Percentiles rank a stretch among this genome's conserved stretches.
phyloP scores from a whole-genome alignment of 192 early-diverging fungal species.

The Rhizoclosmatium globosum region DNA sequence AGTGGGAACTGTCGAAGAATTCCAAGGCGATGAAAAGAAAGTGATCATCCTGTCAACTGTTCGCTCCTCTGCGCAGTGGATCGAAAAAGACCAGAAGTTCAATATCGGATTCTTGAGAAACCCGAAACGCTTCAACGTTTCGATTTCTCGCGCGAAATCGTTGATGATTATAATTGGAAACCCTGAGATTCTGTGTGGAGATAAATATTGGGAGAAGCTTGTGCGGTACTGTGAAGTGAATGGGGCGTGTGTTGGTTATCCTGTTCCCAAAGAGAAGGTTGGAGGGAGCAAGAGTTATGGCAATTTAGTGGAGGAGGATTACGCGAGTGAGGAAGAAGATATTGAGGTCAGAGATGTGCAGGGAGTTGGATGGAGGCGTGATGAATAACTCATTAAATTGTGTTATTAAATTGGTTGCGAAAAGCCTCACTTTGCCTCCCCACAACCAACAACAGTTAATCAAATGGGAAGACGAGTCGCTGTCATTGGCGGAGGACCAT shows the following conservation, averaged over 20 bases:
- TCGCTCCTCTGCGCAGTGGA: slow-evolving; percentile 26
- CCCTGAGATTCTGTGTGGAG: slow-evolving; percentile 32
- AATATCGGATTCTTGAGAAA: slow-evolving; percentile 49
- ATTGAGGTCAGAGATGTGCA: slow-evolving; percentile 14
- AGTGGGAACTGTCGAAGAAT: slow-evolving; percentile 51
- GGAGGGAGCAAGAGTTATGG: neutral
- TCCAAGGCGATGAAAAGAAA: slow-evolving; percentile 43
- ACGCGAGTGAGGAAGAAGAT: slow-evolving; percentile 1
- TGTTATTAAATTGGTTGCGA: no score
- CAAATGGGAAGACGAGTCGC: no score
- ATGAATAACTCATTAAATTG: neutral
- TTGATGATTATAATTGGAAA: slow-evolving; percentile 51
- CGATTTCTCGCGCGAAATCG: slow-evolving; percentile 52
- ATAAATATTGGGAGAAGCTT: slow-evolving; percentile 35
- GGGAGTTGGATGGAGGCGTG: slow-evolving; percentile 14
- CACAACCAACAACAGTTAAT: no score
- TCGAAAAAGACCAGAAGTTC: slow-evolving; percentile 37
- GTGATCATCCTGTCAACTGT: slow-evolving; percentile 47
- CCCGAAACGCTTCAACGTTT: slow-evolving; percentile 59
- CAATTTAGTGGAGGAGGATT: neutral
- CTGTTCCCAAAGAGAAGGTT: neutral
- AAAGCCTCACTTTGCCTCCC: no score
- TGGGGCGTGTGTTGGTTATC: slow-evolving; percentile 22
- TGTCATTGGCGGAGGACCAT: slow-evolving; percentile 15
- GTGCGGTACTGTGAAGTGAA: slow-evolving; percentile 29